Percentiles rank a stretch among this genome's conserved stretches.
phyloP scores from a whole-genome alignment of 176 grass and related monocot genomes.

The Puccinellia tenuiflora region DNA sequence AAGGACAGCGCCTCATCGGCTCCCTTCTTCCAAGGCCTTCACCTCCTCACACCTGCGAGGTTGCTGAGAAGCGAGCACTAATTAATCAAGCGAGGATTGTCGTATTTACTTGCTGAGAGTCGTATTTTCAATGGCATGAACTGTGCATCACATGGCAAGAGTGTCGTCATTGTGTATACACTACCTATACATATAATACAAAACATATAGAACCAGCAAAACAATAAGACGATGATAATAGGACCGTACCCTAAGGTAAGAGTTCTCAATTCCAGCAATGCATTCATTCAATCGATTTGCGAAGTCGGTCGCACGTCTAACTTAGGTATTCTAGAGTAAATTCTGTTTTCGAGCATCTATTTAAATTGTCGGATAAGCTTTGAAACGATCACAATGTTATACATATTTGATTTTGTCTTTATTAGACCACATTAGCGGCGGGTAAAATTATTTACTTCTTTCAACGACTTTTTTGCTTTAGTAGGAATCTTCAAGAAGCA shows the following conservation, averaged over 20 bases:
- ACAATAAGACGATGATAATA: not conserved
- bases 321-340: not conserved
- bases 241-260: not conserved
- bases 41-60: too few relatives aligned
- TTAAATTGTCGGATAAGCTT: not conserved
- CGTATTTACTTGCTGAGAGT: too few relatives aligned
- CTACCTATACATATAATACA: not conserved
- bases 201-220: not conserved
- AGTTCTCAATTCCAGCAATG: not conserved
- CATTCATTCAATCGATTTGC: too few relatives aligned
- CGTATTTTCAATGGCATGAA: not conserved
- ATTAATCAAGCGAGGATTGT: too few relatives aligned
- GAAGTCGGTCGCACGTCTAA: not conserved
- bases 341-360: not conserved
- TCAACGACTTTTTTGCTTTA: not conserved
- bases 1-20: not conserved
- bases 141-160: not conserved
- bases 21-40: not conserved
- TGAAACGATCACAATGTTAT: not conserved
- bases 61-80: too few relatives aligned
- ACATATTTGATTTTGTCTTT: not conserved
- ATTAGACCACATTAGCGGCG: not conserved
- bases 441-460: not conserved
- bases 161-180: not conserved
- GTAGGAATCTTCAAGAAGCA: not conserved